Base-by-base conservation (phyloP, 169 alveolate species). In the Plasmodium coatneyi region DNA sequence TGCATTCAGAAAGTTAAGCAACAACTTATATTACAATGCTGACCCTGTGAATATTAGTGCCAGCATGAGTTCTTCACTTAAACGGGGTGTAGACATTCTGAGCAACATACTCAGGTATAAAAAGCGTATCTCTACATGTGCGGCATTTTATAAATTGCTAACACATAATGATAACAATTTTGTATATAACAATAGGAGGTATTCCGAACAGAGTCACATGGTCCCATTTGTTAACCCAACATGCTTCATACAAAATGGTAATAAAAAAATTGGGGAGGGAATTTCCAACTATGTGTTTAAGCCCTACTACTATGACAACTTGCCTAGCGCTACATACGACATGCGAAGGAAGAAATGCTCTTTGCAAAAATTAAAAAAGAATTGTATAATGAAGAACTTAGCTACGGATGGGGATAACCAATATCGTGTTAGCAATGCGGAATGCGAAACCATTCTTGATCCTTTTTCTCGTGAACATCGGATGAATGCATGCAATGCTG, bases 291-390 rank as follows among this genome's bases (percentile, higher is more conserved):
- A 34, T 92, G 89, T 72, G 28, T 82, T 66, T 79, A 84, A 83
- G 71, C 95, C 92, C 32, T 83, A 92, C 32, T 84, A 92, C 72
- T 92, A 92, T 80, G 92, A 92, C 72, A 92, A 60, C 46, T 66
- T 92, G 49, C 95, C 92, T 22, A 84, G 95, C 36, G 93, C 92
- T 16, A 74, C 80, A 1, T 49, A 34, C 25, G 93, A 86, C 71
- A 49, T 22, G 28, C 9, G 49, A 6, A 76, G 66, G 14, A 74
- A 76, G n/a, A 39, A 80, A 43, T 39, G 22, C 60, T 80, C 83
- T 28, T 19, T 54, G 22, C 71, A 25, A 83, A 83, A 12, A 39
- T n/a, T 30, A 84, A 71, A 39, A 46, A 71, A 39, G 28, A 82
- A 19, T 82, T 41, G 52, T 41, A 82, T 71, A 82, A 83, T 83